These are phyloP conservation scores for Neospermospora avenae DNA, from an alignment of 2,329 filamentous ascomycete genomes.

Conservation along the genomic window DNA sequence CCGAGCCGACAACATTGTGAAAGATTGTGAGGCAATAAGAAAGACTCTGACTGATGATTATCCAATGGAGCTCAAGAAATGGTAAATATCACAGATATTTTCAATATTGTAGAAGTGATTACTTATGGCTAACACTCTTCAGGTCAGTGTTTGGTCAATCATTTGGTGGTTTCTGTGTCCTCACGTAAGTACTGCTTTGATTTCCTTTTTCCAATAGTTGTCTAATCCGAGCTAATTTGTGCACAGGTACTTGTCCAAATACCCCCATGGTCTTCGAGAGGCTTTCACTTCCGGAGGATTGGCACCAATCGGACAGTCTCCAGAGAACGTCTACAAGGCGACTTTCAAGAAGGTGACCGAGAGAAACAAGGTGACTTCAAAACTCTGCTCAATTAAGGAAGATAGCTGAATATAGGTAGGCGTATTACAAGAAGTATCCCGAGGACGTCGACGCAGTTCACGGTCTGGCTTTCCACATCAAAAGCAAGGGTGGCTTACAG, in stretches of 20 bases:
- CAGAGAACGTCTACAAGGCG: conserved; percentile 72
- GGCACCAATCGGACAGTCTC: conserved; percentile 66
- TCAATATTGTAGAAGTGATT: too few species aligned
- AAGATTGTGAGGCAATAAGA: conserved; percentile 83
- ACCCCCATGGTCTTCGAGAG: conserved; percentile 74
- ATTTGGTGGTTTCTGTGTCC: conserved; percentile 83
- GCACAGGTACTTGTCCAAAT: conserved; percentile 60
- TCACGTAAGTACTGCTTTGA: conserved; percentile 58
- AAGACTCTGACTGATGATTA: conserved; percentile 68
- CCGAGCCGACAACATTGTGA: conserved; percentile 85
- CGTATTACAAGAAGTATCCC: conserved; percentile 78
- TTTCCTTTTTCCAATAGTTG: too few species aligned
- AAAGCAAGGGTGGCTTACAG: conserved; percentile 53
- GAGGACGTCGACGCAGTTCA: conserved; percentile 71
- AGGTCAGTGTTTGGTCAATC: conserved; percentile 91
- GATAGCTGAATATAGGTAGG: conserved; percentile 35
- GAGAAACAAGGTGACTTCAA: conserved; percentile 53
- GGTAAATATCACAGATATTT: conserved; percentile 42
- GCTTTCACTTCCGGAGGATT: conserved; percentile 82
- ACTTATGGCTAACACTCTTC: conserved; percentile 30
- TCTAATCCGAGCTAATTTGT: neutral
- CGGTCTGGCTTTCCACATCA: conserved; percentile 48
- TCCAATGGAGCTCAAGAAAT: conserved; percentile 67
- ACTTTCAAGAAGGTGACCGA: conserved; percentile 67
- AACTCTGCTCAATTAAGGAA: neutral